Evolutionary conservation across 257 asterid species (phyloP), one percentile per base, ranked within the genome.

Genomic region (Solanum paucissectum): DNA sequence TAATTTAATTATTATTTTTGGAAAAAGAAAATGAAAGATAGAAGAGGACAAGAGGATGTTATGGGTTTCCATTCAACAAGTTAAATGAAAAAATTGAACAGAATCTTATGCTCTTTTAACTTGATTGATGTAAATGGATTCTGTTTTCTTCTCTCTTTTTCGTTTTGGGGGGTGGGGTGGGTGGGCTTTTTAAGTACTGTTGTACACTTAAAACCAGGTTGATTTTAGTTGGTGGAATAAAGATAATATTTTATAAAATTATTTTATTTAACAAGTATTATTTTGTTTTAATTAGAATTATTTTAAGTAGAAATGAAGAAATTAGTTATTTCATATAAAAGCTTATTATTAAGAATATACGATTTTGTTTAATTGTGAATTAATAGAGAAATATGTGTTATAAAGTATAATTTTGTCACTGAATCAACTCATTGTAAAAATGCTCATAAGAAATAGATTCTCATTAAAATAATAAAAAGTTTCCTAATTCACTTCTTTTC

Each of bases 31-130:
- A 60, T 60, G 36, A 72, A 33, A 33, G 7, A 38, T 37, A 23
- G 55, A 75, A 40, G 62, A 13, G 84, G 64, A 14, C 9, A 25
- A 52, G 23, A 13, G 68, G 87, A 83, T 84, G 91, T 90, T 87
- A 91, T 94, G 96, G 95, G 92, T 91, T 89, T 72, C 94, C 93
- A 93, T 90, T 88, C 87, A 32, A 83, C 58, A 42, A 32, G 37
- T 13, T n/a, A 13, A 84, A 87, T 92, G 91, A 91, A 85, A 90
- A 77, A 77, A 16, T 55, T 42, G 84, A 79, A 79, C 25, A 79
- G 64, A 62, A 34, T 84, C 73, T 34, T 60, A 62, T 40, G 36
- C 33, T 12, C 52, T 13, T 84, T 34, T 62, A 77, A 77, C 62
- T 76, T 76, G 83, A 38, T 76, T 76, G 83, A 76, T 38, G 83